A percentile compares a stretch with the other conserved stretches of the same genome.
These are phyloP conservation scores for Camelina neglecta DNA, from an alignment of 345 rosid species.

Conservation along the genomic window DNA sequence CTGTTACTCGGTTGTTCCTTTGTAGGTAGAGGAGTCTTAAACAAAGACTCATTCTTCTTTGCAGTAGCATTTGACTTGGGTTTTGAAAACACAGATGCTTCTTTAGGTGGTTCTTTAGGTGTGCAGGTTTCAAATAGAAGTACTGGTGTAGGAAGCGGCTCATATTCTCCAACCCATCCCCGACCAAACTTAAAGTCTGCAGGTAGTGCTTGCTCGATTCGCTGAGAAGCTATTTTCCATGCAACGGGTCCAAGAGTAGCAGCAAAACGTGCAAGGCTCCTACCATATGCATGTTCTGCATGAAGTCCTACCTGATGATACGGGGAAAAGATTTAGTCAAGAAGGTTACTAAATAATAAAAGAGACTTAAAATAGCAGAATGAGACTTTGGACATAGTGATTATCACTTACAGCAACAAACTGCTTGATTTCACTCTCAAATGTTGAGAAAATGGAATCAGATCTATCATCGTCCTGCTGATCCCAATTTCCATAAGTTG, in stretches of 20 bases:
- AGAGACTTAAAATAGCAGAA: slow-evolving; percentile 18
- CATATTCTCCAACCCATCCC: slow-evolving; percentile 93
- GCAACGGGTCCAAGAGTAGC: slow-evolving; percentile 85
- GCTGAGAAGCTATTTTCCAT: slow-evolving; percentile 81
- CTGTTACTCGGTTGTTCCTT: slow-evolving; percentile 44
- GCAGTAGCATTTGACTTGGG: slow-evolving; percentile 43
- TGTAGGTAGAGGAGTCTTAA: slow-evolving; percentile 45
- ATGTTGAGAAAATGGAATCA: slow-evolving; percentile 81
- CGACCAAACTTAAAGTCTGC: slow-evolving; percentile 74
- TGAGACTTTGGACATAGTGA: slow-evolving; percentile 1
- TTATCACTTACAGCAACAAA: slow-evolving; percentile 72
- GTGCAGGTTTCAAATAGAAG: slow-evolving; percentile 56
- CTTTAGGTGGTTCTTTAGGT: slow-evolving; percentile 51
- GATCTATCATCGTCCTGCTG: slow-evolving; percentile 52
- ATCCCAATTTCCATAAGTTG: slow-evolving; percentile 58
- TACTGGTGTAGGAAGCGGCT: slow-evolving; percentile 87
- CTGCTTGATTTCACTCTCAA: slow-evolving; percentile 80
- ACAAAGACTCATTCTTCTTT: slow-evolving; percentile 42
- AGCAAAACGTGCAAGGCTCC: slow-evolving; percentile 87
- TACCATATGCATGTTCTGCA: slow-evolving; percentile 80
- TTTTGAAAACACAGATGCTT: slow-evolving; percentile 45
- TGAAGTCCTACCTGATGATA: slow-evolving; percentile 81
- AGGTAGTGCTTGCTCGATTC: slow-evolving; percentile 77
- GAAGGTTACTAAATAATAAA: slow-evolving; percentile 21
- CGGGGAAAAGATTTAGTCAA: slow-evolving; percentile 22